These are phyloP conservation scores for Periconia digitata DNA, from an alignment of 2,329 filamentous ascomycete genomes.

Conservation along the genomic window DNA sequence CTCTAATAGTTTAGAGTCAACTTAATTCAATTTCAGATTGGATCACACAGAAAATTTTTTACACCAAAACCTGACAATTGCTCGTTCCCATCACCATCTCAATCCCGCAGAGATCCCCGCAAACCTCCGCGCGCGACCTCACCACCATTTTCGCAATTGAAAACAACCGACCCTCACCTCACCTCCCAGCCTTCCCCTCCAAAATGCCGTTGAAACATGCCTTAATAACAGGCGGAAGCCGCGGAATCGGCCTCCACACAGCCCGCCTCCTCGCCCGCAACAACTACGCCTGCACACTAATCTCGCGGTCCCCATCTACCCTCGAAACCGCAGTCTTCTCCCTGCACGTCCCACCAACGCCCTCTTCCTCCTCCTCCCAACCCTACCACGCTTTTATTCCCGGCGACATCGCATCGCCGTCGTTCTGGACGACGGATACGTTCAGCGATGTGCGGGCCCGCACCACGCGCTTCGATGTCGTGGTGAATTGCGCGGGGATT, in stretches of 20 bases:
- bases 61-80: too few species aligned
- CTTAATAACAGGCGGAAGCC: slow-evolving; percentile 42
- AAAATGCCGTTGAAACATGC: slow-evolving; percentile 19
- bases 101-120: too few species aligned
- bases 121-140: too few species aligned
- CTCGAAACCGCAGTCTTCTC: slow-evolving; percentile 27
- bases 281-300: slow-evolving; percentile 31
- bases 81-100: too few species aligned
- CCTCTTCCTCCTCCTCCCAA: slow-evolving; percentile 3
- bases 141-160: not conserved
- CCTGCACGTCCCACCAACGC: slow-evolving; percentile 12
- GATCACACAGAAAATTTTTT: too few species aligned
- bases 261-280: slow-evolving; percentile 36
- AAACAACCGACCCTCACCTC: not conserved
- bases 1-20: too few species aligned
- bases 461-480: slow-evolving; percentile 46
- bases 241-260: slow-evolving; percentile 43
- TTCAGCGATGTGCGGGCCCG: not conserved
- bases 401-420: slow-evolving; percentile 25
- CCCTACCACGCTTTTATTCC: slow-evolving; percentile 26
- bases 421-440: slow-evolving; percentile 24
- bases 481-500: slow-evolving; percentile 81
- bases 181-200: not conserved
- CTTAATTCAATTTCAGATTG: too few species aligned
- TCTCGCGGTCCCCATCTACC: slow-evolving; percentile 29